Percentiles rank a stretch among this genome's conserved stretches.
phyloP scores from a whole-genome alignment of 148 eudicot genomes.

The Silene latifolia region DNA sequence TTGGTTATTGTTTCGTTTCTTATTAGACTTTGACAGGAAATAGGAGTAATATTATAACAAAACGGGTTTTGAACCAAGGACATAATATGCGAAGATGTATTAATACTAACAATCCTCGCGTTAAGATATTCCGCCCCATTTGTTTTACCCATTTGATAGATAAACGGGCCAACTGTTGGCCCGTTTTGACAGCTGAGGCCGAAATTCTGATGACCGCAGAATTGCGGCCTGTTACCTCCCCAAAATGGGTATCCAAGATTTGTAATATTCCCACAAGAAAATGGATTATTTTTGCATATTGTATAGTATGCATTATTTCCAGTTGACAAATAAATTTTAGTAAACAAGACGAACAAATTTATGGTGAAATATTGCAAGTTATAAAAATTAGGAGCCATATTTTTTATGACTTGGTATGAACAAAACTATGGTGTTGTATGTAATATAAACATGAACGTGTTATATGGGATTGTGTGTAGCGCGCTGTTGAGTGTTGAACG shows the following conservation, averaged over 20 bases:
- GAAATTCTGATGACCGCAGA: constrained; percentile 9
- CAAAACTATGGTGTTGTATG: not conserved
- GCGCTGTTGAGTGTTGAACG: no score
- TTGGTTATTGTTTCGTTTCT: not conserved
- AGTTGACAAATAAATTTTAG: not conserved
- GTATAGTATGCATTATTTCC: not conserved
- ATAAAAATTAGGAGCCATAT: not conserved
- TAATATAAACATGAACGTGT: not conserved
- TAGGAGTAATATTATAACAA: no score
- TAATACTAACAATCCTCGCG: not conserved
- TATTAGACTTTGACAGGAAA: not conserved
- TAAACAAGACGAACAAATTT: not conserved
- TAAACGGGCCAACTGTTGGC: not conserved
- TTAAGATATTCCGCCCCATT: not conserved
- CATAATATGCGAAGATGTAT: constrained; percentile 13
- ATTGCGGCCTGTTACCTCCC: constrained; percentile 14
- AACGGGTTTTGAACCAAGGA: not conserved
- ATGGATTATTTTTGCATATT: not conserved
- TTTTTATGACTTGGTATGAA: not conserved
- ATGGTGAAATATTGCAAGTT: not conserved
- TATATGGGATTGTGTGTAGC: no score
- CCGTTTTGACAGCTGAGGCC: not conserved
- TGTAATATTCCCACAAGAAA: constrained; percentile 11
- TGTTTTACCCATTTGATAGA: not conserved
- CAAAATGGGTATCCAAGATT: constrained; percentile 21